Evolutionary conservation across 2,329 filamentous ascomycete species (phyloP).

Genomic region (Pyrenophora teres): DNA sequence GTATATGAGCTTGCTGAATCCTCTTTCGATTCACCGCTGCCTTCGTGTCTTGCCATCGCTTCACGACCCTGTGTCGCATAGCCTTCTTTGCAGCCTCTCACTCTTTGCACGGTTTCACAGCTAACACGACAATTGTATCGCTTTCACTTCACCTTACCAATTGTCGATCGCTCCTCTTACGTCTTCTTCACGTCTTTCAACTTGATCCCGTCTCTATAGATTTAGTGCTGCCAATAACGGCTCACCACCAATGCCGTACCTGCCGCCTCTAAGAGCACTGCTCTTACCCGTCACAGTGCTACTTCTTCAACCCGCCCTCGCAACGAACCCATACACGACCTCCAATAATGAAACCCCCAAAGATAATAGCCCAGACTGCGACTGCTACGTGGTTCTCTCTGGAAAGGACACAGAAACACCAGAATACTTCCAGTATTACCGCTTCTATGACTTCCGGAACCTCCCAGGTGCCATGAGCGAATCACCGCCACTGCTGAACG

Average conservation of each 20-base stretch:
- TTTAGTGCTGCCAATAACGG: too few species aligned
- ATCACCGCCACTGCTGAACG: conserved; percentile 32
- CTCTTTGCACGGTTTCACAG: too few species aligned
- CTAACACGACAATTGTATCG: too few species aligned
- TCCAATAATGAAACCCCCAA: conserved; percentile 36
- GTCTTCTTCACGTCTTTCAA: too few species aligned
- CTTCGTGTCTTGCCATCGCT: too few species aligned
- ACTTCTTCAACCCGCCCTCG: conserved; percentile 27
- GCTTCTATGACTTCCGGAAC: conserved; percentile 58
- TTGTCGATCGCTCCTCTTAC: too few species aligned
- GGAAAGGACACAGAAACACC: conserved; percentile 44
- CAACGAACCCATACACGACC: conserved; percentile 35
- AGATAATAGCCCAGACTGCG: conserved; percentile 48
- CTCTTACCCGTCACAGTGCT: conserved; percentile 33
- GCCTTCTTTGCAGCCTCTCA: too few species aligned
- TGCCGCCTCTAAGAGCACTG: conserved; percentile 25
- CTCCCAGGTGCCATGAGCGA: conserved; percentile 38
- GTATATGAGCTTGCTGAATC: too few species aligned
- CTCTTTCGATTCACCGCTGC: too few species aligned
- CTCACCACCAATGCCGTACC: conserved; percentile 18
- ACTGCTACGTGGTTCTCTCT: conserved; percentile 55
- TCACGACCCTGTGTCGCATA: too few species aligned
- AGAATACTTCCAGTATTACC: conserved; percentile 57
- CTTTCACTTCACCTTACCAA: too few species aligned
- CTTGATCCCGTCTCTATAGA: too few species aligned